Conservation (phyloP, 176 grass and related monocot species). For the Triticum timopheevii region DNA sequence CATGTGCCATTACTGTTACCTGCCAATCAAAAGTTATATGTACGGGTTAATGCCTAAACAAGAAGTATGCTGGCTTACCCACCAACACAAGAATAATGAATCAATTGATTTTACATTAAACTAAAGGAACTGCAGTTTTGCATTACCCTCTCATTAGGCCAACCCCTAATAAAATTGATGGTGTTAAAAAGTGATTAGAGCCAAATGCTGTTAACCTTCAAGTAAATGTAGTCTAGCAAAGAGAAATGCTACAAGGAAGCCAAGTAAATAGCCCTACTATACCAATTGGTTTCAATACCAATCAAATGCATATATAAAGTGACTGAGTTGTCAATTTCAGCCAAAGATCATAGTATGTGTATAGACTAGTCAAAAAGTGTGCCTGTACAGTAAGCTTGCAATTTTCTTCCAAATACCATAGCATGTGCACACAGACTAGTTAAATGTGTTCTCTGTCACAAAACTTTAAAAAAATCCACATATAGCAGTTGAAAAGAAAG, state of each 20-base stretch:
- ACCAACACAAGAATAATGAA: not conserved
- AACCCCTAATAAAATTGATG: not conserved
- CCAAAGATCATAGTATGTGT: not conserved
- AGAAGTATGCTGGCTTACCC: not conserved
- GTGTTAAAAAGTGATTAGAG: not conserved
- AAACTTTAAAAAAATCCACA: not conserved
- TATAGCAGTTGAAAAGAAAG: not conserved
- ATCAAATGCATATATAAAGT: not conserved
- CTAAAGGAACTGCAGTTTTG: not conserved
- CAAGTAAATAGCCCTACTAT: not conserved
- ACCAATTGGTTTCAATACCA: not conserved
- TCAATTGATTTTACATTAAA: conserved; percentile 9
- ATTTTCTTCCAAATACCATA: not conserved
- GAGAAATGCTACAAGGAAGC: not conserved
- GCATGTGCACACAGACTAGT: not conserved
- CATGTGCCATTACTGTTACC: conserved; percentile 2
- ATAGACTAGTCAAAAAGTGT: conserved; percentile 7
- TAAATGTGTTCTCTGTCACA: not conserved
- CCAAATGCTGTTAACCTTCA: not conserved
- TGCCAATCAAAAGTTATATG: not conserved
- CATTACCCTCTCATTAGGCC: not conserved
- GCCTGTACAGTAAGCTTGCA: not conserved
- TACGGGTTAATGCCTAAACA: conserved; percentile 7
- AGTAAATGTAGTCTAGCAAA: not conserved
- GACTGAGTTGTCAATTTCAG: not conserved